Evolutionary conservation across 78 protist genomes (phyloP), one percentile per base, ranked within the genome.

Genomic region (Protostelium mycophagum): DNA sequence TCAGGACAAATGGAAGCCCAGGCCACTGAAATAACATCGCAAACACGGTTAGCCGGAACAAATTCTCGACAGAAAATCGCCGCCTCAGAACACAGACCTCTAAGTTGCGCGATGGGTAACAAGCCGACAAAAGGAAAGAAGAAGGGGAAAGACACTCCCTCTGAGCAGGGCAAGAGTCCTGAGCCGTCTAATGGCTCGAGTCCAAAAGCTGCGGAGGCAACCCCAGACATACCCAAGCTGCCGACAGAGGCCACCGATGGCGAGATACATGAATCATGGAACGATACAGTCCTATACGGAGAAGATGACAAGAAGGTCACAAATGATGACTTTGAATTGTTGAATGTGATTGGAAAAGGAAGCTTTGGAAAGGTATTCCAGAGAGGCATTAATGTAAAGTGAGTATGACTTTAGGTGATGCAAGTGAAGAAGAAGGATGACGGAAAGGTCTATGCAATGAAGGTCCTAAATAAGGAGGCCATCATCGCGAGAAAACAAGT

Each of bases 261-360:
- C 5, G 73, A 51, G 73, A 51, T 51, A 25, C 73, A 51, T 51
- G 73, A 51, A 51, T 51, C 73, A 51, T 51, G 73, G 73, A 51
- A 51, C 73, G 73, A 51, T 16, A 51, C 73, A 5, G 73, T 51
- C 73, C 16, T 51, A 51, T 51, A 25, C 73, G 73, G 73, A 51
- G n/a, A n/a, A n/a, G 73, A 51, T 16, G 16, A 51, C 73, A 5
- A 51, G 73, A 51, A 51, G 73, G 73, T 95, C 35, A 91, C 95
- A 9, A 89, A 91, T 25, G 96, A 93, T 35, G 98, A 97, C 94
- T 97, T 97, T 90, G 96, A 94, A 36, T 87, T 96, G 25, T 86
- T 96, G 35, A 86, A 83, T 35, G 97, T 95, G 34, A 90, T 97
- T 38, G 98, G 98, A 88, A 94, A 94, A 88, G 98, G 98, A 28